phyloP scores from a whole-genome alignment of 257 asterid genomes.

The Solanum sejunctum region DNA sequence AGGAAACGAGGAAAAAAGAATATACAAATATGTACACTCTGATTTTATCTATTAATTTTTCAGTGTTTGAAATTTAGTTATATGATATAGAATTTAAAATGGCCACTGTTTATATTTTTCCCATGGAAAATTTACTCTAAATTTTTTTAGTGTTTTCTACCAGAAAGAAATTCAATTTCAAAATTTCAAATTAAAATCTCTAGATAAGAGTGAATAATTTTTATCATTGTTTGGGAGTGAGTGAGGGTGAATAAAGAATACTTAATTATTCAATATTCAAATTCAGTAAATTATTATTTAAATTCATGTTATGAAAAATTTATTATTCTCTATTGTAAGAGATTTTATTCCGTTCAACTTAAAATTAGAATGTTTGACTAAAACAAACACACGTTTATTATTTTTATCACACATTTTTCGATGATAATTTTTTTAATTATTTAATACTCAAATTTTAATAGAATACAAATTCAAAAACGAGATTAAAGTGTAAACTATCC shows the following conservation, averaged over 20 bases:
- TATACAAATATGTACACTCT: background rate
- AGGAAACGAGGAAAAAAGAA: background rate
- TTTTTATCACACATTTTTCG: background rate
- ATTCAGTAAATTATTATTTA: background rate
- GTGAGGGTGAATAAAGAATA: too few relatives aligned
- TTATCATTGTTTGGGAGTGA: too few relatives aligned
- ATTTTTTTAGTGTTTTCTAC: background rate
- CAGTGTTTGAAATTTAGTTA: background rate
- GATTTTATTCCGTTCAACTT: background rate
- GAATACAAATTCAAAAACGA: background rate
- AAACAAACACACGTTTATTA: background rate
- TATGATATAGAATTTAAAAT: background rate
- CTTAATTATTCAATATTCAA: background rate
- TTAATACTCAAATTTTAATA: background rate
- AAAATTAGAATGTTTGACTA: background rate
- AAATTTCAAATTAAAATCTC: background rate
- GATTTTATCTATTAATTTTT: background rate
- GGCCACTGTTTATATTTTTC: background rate
- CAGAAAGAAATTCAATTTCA: background rate
- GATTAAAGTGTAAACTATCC: background rate
- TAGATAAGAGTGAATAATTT: background rate
- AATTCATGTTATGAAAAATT: background rate
- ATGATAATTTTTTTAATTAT: background rate
- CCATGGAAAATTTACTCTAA: background rate
- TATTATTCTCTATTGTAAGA: background rate